These are phyloP conservation scores for Cucurbita ficifolia DNA, from an alignment of 306 rosid species.

Conservation along the genomic window DNA sequence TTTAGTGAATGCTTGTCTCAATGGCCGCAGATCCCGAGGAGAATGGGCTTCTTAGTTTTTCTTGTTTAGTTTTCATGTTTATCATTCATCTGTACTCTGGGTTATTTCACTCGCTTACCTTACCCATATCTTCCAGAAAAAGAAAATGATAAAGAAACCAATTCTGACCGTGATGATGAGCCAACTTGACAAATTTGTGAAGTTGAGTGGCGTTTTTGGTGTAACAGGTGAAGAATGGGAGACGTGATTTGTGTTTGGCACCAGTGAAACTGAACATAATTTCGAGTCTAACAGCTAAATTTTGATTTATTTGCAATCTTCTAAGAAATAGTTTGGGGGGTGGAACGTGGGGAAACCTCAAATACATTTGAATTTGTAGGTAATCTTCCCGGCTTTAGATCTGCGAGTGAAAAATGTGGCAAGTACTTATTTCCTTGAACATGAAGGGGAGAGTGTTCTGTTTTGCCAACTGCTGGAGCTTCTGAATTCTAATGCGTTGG, in stretches of 20 bases:
- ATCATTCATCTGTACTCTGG: not conserved
- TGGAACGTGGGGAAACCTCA: not conserved
- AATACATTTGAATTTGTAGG: conserved; percentile 38
- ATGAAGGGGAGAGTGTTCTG: conserved; percentile 81
- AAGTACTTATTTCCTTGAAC: conserved; percentile 86
- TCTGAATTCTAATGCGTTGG: conserved; percentile 39
- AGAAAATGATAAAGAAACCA: not conserved
- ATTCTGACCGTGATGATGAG: not conserved
- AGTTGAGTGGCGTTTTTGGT: not conserved
- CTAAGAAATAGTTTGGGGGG: not conserved
- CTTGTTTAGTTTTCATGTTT: not conserved
- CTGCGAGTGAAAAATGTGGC: conserved; percentile 95
- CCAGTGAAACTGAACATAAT: not conserved
- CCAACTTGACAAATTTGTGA: not conserved
- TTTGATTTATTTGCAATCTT: not conserved
- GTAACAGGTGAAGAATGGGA: not conserved
- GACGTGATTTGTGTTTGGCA: not conserved
- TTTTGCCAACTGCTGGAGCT: conserved; percentile 71
- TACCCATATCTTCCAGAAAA: no score
- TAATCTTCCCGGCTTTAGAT: conserved; percentile 91
- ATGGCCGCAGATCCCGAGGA: not conserved
- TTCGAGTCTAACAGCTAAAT: not conserved
- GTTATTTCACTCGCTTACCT: no score
- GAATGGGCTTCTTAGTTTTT: not conserved
- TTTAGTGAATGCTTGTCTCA: not conserved